Percentiles rank a stretch among this genome's conserved stretches.
Evolutionary conservation across 805 yeast species (phyloP).

Genomic region (Barnettozyma wickerhamii): DNA sequence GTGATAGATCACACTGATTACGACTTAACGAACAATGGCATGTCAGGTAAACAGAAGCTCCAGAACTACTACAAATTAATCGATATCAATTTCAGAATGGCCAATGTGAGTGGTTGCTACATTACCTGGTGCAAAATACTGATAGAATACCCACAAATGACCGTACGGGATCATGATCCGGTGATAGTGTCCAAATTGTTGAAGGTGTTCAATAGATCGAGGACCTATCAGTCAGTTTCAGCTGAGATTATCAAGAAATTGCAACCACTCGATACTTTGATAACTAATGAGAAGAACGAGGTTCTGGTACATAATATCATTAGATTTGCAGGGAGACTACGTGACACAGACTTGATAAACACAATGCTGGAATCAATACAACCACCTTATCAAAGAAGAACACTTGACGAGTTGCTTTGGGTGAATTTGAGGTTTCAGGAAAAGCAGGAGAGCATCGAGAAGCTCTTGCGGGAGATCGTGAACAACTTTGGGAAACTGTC

Average conservation of each 20-base stretch:
- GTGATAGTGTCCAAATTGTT: slow-evolving; percentile 14
- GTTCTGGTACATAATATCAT: slow-evolving; percentile 12
- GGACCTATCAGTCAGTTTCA: slow-evolving; percentile 11
- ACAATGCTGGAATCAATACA: slow-evolving; percentile 10
- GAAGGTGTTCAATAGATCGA: slow-evolving; percentile 12
- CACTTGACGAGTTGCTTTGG: slow-evolving; percentile 14
- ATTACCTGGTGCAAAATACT: slow-evolving; percentile 18
- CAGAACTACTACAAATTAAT: slow-evolving; percentile 13
- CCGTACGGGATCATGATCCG: slow-evolving; percentile 17
- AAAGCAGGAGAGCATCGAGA: slow-evolving; percentile 16
- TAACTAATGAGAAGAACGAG: slow-evolving; percentile 1
- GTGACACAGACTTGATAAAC: slow-evolving; percentile 15
- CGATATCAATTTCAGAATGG: slow-evolving; percentile 12
- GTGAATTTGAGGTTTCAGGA: slow-evolving; percentile 18
- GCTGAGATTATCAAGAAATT: slow-evolving; percentile 17
- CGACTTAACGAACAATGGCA: not conserved
- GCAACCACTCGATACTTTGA: slow-evolving; percentile 14
- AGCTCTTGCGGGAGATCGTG: slow-evolving; percentile 17
- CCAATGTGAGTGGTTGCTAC: slow-evolving; percentile 20
- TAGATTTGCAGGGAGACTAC: slow-evolving; percentile 7
- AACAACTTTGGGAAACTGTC: slow-evolving; percentile 12
- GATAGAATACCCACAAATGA: slow-evolving; percentile 7
- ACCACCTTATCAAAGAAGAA: slow-evolving; percentile 15
- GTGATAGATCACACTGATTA: slow-evolving; percentile 7
- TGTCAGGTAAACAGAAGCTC: slow-evolving; percentile 1